phyloP scores from a whole-genome alignment of 306 rosid genomes.

The Dryas octopetala region DNA sequence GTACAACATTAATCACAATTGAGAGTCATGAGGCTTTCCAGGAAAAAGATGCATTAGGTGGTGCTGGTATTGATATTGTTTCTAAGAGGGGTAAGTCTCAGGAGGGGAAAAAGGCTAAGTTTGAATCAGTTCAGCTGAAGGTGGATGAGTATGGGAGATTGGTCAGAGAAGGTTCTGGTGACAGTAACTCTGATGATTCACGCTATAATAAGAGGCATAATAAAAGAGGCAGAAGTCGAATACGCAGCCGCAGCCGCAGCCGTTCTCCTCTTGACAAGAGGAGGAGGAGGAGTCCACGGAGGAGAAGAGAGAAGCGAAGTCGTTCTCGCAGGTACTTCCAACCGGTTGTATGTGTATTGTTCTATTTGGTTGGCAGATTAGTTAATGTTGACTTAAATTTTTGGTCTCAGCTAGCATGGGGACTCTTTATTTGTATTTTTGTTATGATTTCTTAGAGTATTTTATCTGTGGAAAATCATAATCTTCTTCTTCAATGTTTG shows the following conservation, averaged over 20 bases:
- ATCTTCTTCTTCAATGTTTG: conserved; percentile 25
- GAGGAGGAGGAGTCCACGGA: conserved; percentile 62
- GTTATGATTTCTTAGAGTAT: conserved; percentile 10
- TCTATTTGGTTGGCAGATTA: conserved; percentile 19
- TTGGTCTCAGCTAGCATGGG: conserved; percentile 7
- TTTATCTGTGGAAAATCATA: conserved; percentile 13
- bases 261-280: conserved; percentile 64
- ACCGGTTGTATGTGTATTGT: conserved; percentile 16
- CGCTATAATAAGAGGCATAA: conserved; percentile 36
- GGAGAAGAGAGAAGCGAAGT: conserved; percentile 77
- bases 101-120: conserved; percentile 40
- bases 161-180: conserved; percentile 62
- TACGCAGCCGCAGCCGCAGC: conserved; percentile 49
- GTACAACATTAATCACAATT: conserved; percentile 24
- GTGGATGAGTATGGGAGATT: conserved; percentile 91
- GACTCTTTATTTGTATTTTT: not conserved
- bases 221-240: conserved; percentile 64
- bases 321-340: conserved; percentile 74
- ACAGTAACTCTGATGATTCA: conserved; percentile 71
- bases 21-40: conserved; percentile 33
- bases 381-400: conserved; percentile 17
- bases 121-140: conserved; percentile 43
- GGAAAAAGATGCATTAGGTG: conserved; percentile 36
- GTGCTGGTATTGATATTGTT: conserved; percentile 32
- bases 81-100: conserved; percentile 33